Evolutionary conservation across 176 grass and related monocot genomes (phyloP), one percentile per base, ranked within the genome.

Genomic region (Urochloa ruziziensis): DNA sequence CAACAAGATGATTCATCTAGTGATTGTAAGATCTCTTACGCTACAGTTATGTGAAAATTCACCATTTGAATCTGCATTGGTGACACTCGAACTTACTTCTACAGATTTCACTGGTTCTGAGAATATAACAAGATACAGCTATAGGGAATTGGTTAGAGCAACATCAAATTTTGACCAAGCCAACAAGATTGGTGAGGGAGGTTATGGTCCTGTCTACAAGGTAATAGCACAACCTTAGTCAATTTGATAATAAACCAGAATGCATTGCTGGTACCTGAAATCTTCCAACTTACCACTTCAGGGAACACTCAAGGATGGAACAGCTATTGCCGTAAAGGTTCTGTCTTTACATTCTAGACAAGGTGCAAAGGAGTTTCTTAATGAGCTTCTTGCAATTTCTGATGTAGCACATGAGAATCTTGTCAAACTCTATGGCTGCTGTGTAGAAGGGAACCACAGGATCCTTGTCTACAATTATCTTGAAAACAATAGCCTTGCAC

Each of bases 101-200:
- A 36, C 83, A 94, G 92, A 72, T 66, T 71, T 92, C 14, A 39
- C 47, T 10, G 87, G 80, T 60, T 29, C 80, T 80, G 64, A 74
- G 52, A 94, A 94, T 79, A 85, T 88, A 85, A 79, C 58, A 52
- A 89, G 14, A 78, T 94, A 85, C 61, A 89, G 70, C 52, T 94
- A 94, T 73, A 86, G 51, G 60, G 92, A 92, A 57, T 71, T 94
- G 32, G 75, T 10, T 87, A 92, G 59, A 73, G 93, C 90, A 27
- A 95, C 93, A 24, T 57, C 62, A 52, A 80, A 86, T 62, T 95
- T 95, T 62, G 73, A 85, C 62, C 75, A 74, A 19, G 15, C 81
- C 60, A 73, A 92, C 81, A 95, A 95, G 80, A 90, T 95, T 66
- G 93, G 93, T 9, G 88, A 92, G 91, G 93, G 93, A 16, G 93